phyloP scores from a whole-genome alignment of 2,329 filamentous ascomycete genomes.

The Aspergillus sp. region DNA sequence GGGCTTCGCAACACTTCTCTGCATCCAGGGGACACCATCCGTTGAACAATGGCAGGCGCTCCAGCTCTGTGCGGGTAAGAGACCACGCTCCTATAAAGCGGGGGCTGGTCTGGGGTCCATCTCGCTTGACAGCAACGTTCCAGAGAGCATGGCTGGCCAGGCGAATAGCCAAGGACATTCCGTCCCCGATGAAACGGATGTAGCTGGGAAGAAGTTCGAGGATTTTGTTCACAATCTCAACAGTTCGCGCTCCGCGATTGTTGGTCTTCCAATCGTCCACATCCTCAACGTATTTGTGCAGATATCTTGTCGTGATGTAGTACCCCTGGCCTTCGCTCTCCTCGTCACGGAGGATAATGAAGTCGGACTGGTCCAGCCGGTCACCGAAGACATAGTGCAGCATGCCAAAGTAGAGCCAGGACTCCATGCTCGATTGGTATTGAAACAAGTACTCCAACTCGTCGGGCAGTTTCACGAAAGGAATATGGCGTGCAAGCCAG shows the following conservation, averaged over 20 bases:
- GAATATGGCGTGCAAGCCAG: background rate
- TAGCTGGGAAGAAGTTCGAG: background rate
- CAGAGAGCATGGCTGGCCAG: background rate
- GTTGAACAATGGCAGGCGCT: background rate
- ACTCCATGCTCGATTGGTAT: background rate
- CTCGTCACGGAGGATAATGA: background rate
- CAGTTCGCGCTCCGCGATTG: background rate
- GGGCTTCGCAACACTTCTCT: background rate
- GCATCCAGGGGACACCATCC: background rate
- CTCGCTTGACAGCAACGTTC: background rate
- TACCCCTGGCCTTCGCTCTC: background rate
- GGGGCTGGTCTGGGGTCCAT: background rate
- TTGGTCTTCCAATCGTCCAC: background rate
- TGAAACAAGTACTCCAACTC: background rate
- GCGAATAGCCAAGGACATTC: background rate
- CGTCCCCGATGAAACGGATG: background rate
- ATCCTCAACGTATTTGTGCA: background rate
- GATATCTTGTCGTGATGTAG: background rate
- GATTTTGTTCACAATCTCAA: background rate
- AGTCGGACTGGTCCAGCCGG: background rate
- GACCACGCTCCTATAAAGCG: background rate
- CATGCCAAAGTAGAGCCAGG: constrained; percentile 2
- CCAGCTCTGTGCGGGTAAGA: background rate
- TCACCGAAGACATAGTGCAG: constrained; percentile 1
- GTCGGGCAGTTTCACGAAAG: too few species aligned